Base-by-base conservation (phyloP, 2,329 filamentous ascomycete genomes). In the Talaromyces pinophilus region DNA sequence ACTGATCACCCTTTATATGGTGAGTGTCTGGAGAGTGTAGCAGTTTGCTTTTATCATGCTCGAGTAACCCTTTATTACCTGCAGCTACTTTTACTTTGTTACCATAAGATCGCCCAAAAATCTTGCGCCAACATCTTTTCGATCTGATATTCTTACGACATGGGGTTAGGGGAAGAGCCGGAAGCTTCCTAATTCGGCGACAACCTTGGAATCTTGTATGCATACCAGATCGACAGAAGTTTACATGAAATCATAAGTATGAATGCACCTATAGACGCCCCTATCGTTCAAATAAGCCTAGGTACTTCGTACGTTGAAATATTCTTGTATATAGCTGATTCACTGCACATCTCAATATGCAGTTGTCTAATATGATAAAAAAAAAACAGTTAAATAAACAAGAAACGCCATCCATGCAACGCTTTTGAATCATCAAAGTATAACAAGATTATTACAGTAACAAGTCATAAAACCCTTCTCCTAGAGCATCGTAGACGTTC, bases 1-100 rank as follows among this genome's bases (percentile, higher is more conserved):
- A 67, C 65, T 17, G 65, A 67, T 30, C 65, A 67, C 17, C 61
- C 61, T n/a, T 46, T 67, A 35, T 67, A 63, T 61, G 61, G 61
- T 67, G n/a, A 63, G 61, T 63, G 28, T 40, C 5, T 17, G 33
- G 19, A 22, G 17, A 19, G 10, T 40, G 19, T 57, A 38, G 52
- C 2, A 40, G 6, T 15, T 40, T 22, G 10, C 52, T 55, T 35
- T 35, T 6, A 57, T 22, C 2, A 17, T 25, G 13, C 30, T 22
- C 2, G 33, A 38, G 2, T 35, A 57, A 57, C 33, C 33, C 11
- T 35, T 55, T 13, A 40, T 15, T 40, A 22, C 54, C n/a, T 11
- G 2, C 54, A 66, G 64, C 64, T 59, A 66, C 64, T 33, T 66
- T 40, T 13, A 66, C 64, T n/a, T 22, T 66, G 15, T 19, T 57